phyloP scores from a whole-genome alignment of 768 basidiomycete species.

The Suillus occidentalis region DNA sequence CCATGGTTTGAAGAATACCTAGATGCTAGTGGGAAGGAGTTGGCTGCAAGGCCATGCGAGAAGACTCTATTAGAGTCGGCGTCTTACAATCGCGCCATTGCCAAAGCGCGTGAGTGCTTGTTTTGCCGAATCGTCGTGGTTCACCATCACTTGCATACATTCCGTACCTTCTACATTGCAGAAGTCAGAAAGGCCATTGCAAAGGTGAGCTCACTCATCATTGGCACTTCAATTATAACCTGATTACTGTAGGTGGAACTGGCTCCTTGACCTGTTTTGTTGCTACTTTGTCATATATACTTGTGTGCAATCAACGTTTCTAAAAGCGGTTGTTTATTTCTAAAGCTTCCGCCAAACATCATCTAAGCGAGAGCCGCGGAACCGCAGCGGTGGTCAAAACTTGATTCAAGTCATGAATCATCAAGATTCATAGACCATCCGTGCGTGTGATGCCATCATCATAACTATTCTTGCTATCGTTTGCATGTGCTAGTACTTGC shows the following conservation, averaged over 20 bases:
- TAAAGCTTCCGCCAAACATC: not conserved
- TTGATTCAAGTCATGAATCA: not conserved
- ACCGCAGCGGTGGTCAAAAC: not conserved
- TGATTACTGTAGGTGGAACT: not conserved
- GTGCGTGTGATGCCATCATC: not conserved
- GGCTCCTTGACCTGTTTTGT: not conserved
- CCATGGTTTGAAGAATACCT: constrained; percentile 4
- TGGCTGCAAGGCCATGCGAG: constrained; percentile 1
- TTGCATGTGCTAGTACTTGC: not conserved
- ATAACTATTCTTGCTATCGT: constrained; percentile 2
- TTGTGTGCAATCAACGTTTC: not conserved
- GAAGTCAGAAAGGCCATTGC: constrained; percentile 3
- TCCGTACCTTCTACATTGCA: not conserved
- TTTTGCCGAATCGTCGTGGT: not conserved
- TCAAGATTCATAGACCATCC: not conserved
- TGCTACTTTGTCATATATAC: not conserved
- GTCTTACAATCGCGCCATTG: not conserved
- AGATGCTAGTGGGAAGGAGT: not conserved
- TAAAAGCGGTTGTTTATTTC: not conserved
- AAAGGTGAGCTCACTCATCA: constrained; percentile 5
- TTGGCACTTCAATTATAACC: not conserved
- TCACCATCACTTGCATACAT: not conserved
- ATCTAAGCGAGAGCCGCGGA: not conserved
- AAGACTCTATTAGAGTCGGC: not conserved
- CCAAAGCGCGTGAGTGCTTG: not conserved